phyloP scores from a whole-genome alignment of 2,329 filamentous ascomycete species.

The Pestalotiopsis sp. region DNA sequence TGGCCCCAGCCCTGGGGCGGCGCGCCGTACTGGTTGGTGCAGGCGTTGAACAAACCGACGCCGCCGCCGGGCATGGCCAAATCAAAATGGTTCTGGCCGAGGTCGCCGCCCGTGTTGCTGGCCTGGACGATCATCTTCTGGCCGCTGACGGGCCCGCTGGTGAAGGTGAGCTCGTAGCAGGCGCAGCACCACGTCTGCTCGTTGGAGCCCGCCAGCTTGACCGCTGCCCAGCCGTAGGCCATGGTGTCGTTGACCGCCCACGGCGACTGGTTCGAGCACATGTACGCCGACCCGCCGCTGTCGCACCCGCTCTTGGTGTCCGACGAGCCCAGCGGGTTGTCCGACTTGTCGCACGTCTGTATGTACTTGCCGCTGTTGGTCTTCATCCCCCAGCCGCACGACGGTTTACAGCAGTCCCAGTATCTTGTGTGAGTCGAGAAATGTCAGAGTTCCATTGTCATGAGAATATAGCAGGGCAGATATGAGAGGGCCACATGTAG shows the following conservation, averaged over 20 bases:
- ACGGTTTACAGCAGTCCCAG: slow-evolving; percentile 73
- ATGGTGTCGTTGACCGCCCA: slow-evolving; percentile 59
- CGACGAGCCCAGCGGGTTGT: slow-evolving; percentile 52
- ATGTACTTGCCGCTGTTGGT: slow-evolving; percentile 51
- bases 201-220: slow-evolving; percentile 51
- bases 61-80: slow-evolving; percentile 53
- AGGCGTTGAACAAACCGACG: slow-evolving; percentile 53
- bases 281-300: slow-evolving; percentile 55
- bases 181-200: slow-evolving; percentile 66
- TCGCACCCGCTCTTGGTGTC: slow-evolving; percentile 53
- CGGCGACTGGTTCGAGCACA: slow-evolving; percentile 62
- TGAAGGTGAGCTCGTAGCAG: slow-evolving; percentile 63
- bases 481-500: no score
- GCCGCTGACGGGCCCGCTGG: slow-evolving; percentile 49
- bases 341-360: slow-evolving; percentile 52
- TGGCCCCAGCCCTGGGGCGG: slow-evolving; percentile 53
- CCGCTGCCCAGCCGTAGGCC: slow-evolving; percentile 66
- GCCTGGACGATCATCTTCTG: slow-evolving; percentile 63
- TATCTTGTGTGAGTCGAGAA: slow-evolving; percentile 18
- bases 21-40: slow-evolving; percentile 43
- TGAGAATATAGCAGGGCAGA: no score
- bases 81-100: slow-evolving; percentile 57
- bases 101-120: slow-evolving; percentile 57
- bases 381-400: slow-evolving; percentile 62
- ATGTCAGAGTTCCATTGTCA: background rate